Evolutionary conservation across 257 asterid species (phyloP), one percentile per base, ranked within the genome.

Genomic region (Henckelia pumila): DNA sequence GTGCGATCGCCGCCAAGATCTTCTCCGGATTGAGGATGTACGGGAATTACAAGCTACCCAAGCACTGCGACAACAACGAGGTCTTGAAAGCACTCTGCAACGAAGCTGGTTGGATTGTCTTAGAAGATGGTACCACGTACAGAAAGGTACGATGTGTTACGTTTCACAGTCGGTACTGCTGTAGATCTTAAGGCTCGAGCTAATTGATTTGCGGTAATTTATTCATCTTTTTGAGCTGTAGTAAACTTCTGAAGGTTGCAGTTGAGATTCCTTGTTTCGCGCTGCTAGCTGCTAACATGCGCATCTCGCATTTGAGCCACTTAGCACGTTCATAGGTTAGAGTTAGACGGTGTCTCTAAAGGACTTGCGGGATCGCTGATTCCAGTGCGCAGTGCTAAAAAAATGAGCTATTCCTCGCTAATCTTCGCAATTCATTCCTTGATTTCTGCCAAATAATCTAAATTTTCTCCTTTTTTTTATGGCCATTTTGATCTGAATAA

Each of bases 1-100:
- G 98, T 16, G 98, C 98, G 78, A 87, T 87, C 87, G 95, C 96
- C 29, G 93, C 96, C 8, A 92, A 92, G 89, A 89, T 92, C 87
- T 92, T 92, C 75, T 55, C 98, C 66, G 98, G 98, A 16, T 67
- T 92, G 32, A 73, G 96, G 88, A 81, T 83, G 96, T 87, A 89
- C 72, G 98, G 98, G 0, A 92, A 89, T 71, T 92, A 75, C 71
- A 84, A 87, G 87, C 95, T 92, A 10, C 98, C 98, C 6, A 89
- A 92, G 76, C 98, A 92, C 86, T 92, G 98, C 30, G 98, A 92
- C 70, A 92, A 92, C 73, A 92, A 92, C 81, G 98, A 92, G 79
- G 98, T 92, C 23, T 28, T 92, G n/a, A 92, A 92, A 79, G 95
- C 96, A 21, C 89, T 92, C 28, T 92, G 98, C 72, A 80, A 88